phyloP scores from a whole-genome alignment of 2,329 filamentous ascomycete genomes.

The Cercospora brassicicola region DNA sequence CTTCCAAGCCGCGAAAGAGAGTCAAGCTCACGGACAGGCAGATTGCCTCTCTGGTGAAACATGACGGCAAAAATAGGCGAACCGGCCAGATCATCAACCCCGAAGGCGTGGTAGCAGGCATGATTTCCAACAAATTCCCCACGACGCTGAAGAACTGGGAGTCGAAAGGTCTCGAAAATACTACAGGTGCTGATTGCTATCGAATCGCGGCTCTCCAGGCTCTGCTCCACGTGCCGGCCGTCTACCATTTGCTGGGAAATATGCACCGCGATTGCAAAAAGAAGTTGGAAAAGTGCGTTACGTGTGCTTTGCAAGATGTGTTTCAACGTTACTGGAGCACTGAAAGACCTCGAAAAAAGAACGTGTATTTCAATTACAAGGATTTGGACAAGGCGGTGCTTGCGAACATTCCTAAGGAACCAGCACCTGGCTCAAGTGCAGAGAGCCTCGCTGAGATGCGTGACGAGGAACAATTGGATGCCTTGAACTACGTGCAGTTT shows the following conservation, averaged over 20 bases:
- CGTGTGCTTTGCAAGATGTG: neutral
- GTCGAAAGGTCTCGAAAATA: slow-evolving; percentile 23
- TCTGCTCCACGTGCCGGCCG: slow-evolving; percentile 19
- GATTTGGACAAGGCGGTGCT: neutral
- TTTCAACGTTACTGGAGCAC: neutral
- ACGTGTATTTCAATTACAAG: neutral
- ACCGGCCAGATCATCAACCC: neutral
- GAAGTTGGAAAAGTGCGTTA: neutral
- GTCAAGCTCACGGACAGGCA: neutral
- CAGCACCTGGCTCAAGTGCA: neutral
- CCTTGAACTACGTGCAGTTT: neutral
- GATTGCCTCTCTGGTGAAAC: neutral
- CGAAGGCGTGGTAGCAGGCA: neutral
- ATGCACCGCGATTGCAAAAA: slow-evolving; percentile 16
- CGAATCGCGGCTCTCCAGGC: slow-evolving; percentile 19
- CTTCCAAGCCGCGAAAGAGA: neutral
- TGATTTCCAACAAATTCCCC: neutral
- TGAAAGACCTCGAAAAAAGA: neutral
- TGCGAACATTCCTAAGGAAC: neutral
- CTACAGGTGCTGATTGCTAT: slow-evolving; percentile 15
- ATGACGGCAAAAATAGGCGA: neutral
- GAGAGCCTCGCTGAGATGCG: neutral
- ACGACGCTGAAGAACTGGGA: neutral
- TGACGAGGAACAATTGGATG: neutral
- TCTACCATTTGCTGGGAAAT: slow-evolving; percentile 16